These are phyloP conservation scores for Hypericum androsaemum DNA, from an alignment of 345 rosid genomes.

Conservation along the genomic window DNA sequence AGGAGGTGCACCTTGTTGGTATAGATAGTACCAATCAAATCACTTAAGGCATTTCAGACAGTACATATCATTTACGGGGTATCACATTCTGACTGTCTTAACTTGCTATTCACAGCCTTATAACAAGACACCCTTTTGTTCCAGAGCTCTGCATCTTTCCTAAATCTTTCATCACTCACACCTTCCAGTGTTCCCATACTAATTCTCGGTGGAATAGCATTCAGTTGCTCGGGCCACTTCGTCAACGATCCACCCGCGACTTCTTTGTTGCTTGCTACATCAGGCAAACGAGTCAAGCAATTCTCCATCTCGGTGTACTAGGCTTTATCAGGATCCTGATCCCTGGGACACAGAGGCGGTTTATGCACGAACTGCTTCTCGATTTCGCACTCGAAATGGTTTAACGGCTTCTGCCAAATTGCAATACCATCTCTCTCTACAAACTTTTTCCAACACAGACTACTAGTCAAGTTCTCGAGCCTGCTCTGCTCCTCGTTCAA, in stretches of 20 bases:
- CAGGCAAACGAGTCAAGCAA: conserved; percentile 36
- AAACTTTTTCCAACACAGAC: conserved; percentile 41
- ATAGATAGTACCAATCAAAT: too few relatives aligned
- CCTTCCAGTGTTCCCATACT: conserved; percentile 32
- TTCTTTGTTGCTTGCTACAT: conserved; percentile 17
- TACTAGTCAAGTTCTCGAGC: conserved; percentile 34
- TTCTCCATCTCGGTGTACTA: conserved; percentile 39
- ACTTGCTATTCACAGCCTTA: conserved; percentile 28
- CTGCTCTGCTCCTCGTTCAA: conserved; percentile 29
- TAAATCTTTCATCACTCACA: conserved; percentile 27
- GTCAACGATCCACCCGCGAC: conserved; percentile 27
- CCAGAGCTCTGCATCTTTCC: conserved; percentile 26
- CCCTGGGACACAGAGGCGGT: conserved; percentile 18
- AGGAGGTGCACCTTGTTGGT: too few relatives aligned
- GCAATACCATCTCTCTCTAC: conserved; percentile 41
- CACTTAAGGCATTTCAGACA: too few relatives aligned
- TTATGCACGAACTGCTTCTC: conserved; percentile 9
- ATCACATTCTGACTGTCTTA: conserved; percentile 24
- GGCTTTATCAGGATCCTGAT: conserved; percentile 27
- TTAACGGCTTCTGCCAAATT: conserved; percentile 37
- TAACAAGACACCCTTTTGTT: conserved; percentile 32
- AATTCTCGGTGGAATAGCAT: conserved; percentile 36
- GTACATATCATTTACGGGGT: too few relatives aligned
- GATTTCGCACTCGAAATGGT: conserved; percentile 23
- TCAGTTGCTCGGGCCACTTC: conserved; percentile 36